Base-by-base conservation (phyloP, 2,329 filamentous ascomycete genomes). In the Macrophomina pseudophaseolina region DNA sequence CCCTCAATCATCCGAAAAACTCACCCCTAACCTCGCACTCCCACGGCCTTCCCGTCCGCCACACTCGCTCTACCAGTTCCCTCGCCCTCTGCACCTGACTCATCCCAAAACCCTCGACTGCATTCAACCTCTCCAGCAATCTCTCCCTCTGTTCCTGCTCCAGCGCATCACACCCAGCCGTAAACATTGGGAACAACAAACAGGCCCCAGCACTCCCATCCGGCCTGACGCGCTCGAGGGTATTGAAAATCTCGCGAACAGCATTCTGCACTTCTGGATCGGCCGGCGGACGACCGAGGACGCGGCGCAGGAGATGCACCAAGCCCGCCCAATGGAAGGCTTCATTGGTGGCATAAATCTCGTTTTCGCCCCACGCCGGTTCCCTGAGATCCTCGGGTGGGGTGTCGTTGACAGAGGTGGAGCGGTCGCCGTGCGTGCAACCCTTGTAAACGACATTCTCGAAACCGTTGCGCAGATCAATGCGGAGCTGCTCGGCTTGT, bases 181-280 rank as follows among this genome's bases (percentile, higher is more conserved):
- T 91, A 76, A 95, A 95, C 79, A 95, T 88, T 0, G 92, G 92
- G 70, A 95, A 94, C 46, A 95, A 76, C 18, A 92, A 80, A 72
- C 91, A 92, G 8, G 87, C 88, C 76, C 94, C 92, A 0, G 91
- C 91, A 16, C 88, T 88, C 35, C 89, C 89, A 5, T 90, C 90
- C 12, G 83, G 80, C 12, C 87, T 81, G 58, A 95, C 87, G 44
- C 85, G 85, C 28, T 82, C 81, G 68, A 94, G 80, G 38, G 88
- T 85, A 1, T 81, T 79, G 33, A 92, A 80, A 53, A 94, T 90
- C 68, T 87, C 84, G 44, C 82, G 77, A 5, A 94, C 87, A 0
- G 87, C 86, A 11, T 81, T 79, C 70, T 89, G 88, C 0, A 95
- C 90, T 28, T 87, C 83, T 0, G 80, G 74, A 68, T 91, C 86